phyloP scores from a whole-genome alignment of 1,284 basidiomycete species.

The Rhodotorula sp. region DNA sequence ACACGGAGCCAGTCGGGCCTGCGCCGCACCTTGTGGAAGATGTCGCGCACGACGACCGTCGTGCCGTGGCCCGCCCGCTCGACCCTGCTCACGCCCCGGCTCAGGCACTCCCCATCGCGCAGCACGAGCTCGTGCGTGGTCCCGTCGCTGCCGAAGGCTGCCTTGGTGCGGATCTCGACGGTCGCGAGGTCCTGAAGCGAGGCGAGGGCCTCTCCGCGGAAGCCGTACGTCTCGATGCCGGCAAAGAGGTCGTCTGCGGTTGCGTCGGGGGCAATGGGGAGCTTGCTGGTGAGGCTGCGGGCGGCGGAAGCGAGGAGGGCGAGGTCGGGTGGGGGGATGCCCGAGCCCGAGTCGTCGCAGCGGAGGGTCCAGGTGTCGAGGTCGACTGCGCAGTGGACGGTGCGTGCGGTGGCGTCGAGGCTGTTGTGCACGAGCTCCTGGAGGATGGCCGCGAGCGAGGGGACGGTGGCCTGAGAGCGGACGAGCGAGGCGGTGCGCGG shows the following conservation, averaged over 20 bases:
- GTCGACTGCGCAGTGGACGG: slow-evolving; percentile 51
- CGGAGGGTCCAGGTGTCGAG: slow-evolving; percentile 70
- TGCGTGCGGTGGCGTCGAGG: slow-evolving; percentile 53
- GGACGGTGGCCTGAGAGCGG: slow-evolving; percentile 78
- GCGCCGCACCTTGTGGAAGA: slow-evolving; percentile 73
- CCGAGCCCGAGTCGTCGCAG: slow-evolving; percentile 78
- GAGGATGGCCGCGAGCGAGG: slow-evolving; percentile 72
- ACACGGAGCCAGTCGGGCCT: background rate
- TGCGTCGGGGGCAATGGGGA: rapidly evolving
- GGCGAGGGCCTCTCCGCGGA: slow-evolving; percentile 34
- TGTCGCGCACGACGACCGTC: slow-evolving; percentile 74
- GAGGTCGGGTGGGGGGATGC: slow-evolving; percentile 66
- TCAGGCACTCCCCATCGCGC: background rate
- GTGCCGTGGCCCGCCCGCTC: slow-evolving; percentile 59
- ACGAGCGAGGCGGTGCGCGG: slow-evolving; percentile 52
- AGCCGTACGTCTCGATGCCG: slow-evolving; percentile 18
- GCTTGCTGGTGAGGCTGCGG: slow-evolving; percentile 16
- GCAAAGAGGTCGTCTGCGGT: background rate
- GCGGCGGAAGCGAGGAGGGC: slow-evolving; percentile 54
- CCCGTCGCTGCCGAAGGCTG: slow-evolving; percentile 51
- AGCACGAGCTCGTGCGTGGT: background rate
- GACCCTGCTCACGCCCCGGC: slow-evolving; percentile 57
- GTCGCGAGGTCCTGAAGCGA: slow-evolving; percentile 44
- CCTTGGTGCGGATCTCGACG: slow-evolving; percentile 72
- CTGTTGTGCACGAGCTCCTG: slow-evolving; percentile 84